Percentiles rank a stretch among this genome's conserved stretches.
phyloP scores from a whole-genome alignment of 2,329 filamentous ascomycete species.

The Chrysosphaeria jannelii region DNA sequence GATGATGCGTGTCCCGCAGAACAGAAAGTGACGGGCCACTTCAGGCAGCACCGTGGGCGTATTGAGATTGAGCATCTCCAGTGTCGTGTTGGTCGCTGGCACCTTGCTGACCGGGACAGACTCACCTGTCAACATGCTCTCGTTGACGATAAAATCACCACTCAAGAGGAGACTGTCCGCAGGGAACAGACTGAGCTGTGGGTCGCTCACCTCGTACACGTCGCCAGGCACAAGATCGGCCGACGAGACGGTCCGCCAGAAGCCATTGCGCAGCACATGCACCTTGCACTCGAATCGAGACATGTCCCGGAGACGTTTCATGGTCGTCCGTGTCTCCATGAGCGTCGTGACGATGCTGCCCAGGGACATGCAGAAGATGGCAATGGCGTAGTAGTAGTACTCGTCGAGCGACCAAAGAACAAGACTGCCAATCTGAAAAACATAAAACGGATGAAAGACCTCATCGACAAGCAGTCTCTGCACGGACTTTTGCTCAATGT shows the following conservation, averaged over 20 bases:
- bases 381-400: slow-evolving; percentile 92
- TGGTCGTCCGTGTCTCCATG: slow-evolving; percentile 73
- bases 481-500: slow-evolving; percentile 71
- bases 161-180: slow-evolving; percentile 75
- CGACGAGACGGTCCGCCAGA: slow-evolving; percentile 75
- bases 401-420: slow-evolving; percentile 83
- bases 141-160: slow-evolving; percentile 94
- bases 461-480: slow-evolving; percentile 70
- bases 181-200: slow-evolving; percentile 60
- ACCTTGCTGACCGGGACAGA: slow-evolving; percentile 89
- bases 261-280: slow-evolving; percentile 72
- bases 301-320: slow-evolving; percentile 69
- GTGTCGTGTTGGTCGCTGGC: slow-evolving; percentile 50
- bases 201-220: slow-evolving; percentile 89
- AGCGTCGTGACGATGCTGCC: slow-evolving; percentile 76
- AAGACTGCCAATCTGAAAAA: slow-evolving; percentile 88
- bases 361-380: slow-evolving; percentile 83
- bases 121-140: slow-evolving; percentile 96
- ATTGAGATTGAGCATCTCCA: slow-evolving; percentile 46
- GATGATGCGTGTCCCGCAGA: slow-evolving; percentile 85
- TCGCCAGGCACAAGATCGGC: slow-evolving; percentile 81
- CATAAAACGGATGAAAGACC: slow-evolving; percentile 90
- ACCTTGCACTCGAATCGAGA: slow-evolving; percentile 90
- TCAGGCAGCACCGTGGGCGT: slow-evolving; percentile 61
- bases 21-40: slow-evolving; percentile 68